phyloP scores from a whole-genome alignment of 1,284 basidiomycete species.

The Ganoderma leucocontextum region DNA sequence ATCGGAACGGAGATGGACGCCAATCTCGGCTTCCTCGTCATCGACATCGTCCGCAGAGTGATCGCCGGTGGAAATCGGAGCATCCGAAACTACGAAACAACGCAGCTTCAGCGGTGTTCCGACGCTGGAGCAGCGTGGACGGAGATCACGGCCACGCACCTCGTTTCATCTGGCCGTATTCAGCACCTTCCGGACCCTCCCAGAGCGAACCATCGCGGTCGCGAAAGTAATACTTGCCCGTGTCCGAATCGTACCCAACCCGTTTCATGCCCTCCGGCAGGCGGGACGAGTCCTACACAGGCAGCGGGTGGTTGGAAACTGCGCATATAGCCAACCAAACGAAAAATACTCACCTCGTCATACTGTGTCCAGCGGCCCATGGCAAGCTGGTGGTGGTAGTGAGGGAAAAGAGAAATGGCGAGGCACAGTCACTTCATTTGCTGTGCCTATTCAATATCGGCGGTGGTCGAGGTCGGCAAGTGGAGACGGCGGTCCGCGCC shows the following conservation, averaged over 20 bases:
- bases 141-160: slow-evolving; percentile 38
- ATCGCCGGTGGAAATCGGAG: slow-evolving; percentile 31
- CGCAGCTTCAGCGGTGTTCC: slow-evolving; percentile 16
- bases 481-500: background rate
- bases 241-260: slow-evolving; percentile 53
- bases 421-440: slow-evolving; percentile 15
- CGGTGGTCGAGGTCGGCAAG: slow-evolving; percentile 4
- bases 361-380: slow-evolving; percentile 54
- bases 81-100: slow-evolving; percentile 33
- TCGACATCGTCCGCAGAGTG: slow-evolving; percentile 32
- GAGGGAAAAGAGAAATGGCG: slow-evolving; percentile 19
- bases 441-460: background rate
- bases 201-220: slow-evolving; percentile 45
- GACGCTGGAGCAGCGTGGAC: slow-evolving; percentile 10
- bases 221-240: slow-evolving; percentile 48
- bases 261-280: slow-evolving; percentile 53
- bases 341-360: slow-evolving; percentile 44
- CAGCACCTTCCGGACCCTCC: slow-evolving; percentile 47
- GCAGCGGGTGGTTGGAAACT: background rate
- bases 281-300: slow-evolving; percentile 48
- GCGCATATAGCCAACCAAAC: slow-evolving; percentile 11
- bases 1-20: slow-evolving; percentile 58
- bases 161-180: slow-evolving; percentile 45
- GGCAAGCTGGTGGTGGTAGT: slow-evolving; percentile 25
- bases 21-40: slow-evolving; percentile 57